Evolutionary conservation across 345 rosid genomes (phyloP).

Genomic region (Gossypium anomalum): DNA sequence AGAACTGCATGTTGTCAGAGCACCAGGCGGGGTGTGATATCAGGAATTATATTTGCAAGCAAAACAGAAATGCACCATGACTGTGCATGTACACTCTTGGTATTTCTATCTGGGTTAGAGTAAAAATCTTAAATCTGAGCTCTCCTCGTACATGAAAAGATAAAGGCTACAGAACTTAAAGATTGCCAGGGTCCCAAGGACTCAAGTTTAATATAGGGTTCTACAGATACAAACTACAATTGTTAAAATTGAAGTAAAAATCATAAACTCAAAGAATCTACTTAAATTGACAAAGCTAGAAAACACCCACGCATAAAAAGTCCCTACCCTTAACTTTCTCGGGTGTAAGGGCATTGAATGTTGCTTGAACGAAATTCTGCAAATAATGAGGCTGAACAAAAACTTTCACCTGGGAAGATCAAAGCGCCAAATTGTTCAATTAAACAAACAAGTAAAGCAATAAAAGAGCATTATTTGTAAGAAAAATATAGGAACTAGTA

Average conservation of each 20-base stretch:
- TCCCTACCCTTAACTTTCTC: slow-evolving; percentile 73
- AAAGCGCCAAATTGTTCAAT: background rate
- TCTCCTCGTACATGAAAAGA: background rate
- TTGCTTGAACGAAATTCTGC: slow-evolving; percentile 81
- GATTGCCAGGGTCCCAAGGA: background rate
- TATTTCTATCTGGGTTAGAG: background rate
- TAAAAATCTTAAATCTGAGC: background rate
- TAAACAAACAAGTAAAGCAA: slow-evolving; percentile 4
- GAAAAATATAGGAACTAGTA: background rate
- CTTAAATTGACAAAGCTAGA: background rate
- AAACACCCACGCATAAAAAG: background rate
- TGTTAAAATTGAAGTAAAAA: slow-evolving; percentile 4
- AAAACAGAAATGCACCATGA: background rate
- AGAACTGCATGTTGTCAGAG: background rate
- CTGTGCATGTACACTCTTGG: background rate
- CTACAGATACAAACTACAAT: background rate
- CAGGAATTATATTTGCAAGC: background rate
- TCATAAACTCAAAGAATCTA: background rate
- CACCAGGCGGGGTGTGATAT: background rate
- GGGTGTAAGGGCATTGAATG: slow-evolving; percentile 74
- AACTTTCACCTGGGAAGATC: slow-evolving; percentile 74
- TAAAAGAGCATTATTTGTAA: background rate
- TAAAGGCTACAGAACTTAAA: background rate
- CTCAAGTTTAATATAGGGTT: background rate
- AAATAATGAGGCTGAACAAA: slow-evolving; percentile 72